A percentile compares a stretch with the other conserved stretches of the same genome.
phyloP scores from a whole-genome alignment of 2,329 filamentous ascomycete species.

The Penicillium sclerotigenum region DNA sequence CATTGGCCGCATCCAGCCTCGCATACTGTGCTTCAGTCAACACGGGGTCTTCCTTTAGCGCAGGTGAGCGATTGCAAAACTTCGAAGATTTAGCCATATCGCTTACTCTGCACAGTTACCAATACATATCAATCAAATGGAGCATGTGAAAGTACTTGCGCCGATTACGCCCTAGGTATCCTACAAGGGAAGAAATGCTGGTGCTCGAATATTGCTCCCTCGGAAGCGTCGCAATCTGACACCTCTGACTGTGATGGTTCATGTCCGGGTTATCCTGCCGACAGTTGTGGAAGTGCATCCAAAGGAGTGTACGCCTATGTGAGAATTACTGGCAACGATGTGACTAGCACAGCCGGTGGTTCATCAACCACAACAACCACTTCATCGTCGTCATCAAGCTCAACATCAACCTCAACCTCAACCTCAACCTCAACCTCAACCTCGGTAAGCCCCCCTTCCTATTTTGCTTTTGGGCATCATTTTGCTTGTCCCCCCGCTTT shows the following conservation, averaged over 20 bases:
- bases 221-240: constrained; percentile 31
- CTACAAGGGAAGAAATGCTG: constrained; percentile 48
- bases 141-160: constrained; percentile 40
- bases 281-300: constrained; percentile 44
- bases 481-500: constrained; percentile 6
- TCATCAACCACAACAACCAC: constrained; percentile 13
- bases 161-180: constrained; percentile 46
- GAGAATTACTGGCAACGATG: constrained; percentile 31
- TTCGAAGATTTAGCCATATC: neutral
- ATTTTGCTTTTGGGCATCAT: neutral
- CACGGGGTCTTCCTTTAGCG: constrained; percentile 40
- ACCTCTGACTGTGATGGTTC: constrained; percentile 36
- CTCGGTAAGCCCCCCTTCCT: constrained; percentile 22
- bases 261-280: constrained; percentile 49
- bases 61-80: constrained; percentile 33
- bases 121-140: constrained; percentile 48
- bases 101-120: constrained; percentile 30
- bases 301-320: constrained; percentile 46
- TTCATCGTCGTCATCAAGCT: constrained; percentile 16
- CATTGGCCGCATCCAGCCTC: constrained; percentile 26
- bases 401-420: constrained; percentile 10
- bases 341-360: constrained; percentile 33
- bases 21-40: constrained; percentile 46
- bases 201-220: constrained; percentile 49
- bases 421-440: constrained; percentile 22